Evolutionary conservation across 441 rosid species (phyloP).

Genomic region (Brassica hybrid): DNA sequence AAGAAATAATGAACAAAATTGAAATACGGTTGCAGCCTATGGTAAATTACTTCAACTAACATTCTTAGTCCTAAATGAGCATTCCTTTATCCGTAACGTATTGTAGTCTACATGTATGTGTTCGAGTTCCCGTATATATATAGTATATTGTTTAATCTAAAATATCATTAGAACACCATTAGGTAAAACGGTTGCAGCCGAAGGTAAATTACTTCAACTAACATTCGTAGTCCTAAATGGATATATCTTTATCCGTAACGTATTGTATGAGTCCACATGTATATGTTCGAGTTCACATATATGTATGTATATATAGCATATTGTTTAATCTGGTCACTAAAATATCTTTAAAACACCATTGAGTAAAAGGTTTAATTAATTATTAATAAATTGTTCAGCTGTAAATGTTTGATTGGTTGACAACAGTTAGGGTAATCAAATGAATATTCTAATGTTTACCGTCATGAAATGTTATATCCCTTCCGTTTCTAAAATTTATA

Average conservation of each 20-base stretch:
- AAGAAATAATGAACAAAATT: constrained; percentile 3
- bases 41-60: constrained; percentile 38
- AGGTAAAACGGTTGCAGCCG: constrained; percentile 32
- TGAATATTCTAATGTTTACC: too few relatives aligned
- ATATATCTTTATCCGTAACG: constrained; percentile 7
- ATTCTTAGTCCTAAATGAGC: constrained; percentile 28
- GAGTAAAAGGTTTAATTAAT: too few relatives aligned
- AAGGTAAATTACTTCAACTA: constrained; percentile 35
- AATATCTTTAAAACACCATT: too few relatives aligned
- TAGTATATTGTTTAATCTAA: too few relatives aligned
- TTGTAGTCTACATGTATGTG: constrained; percentile 5
- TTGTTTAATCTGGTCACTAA: too few relatives aligned
- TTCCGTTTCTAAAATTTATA: too few relatives aligned
- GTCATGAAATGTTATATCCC: too few relatives aligned
- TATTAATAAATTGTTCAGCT: too few relatives aligned
- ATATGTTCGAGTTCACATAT: constrained; percentile 3
- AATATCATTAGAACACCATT: too few relatives aligned
- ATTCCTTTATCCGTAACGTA: constrained; percentile 9
- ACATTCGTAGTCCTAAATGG: constrained; percentile 33
- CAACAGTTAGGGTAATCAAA: too few relatives aligned
- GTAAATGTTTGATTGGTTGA: too few relatives aligned
- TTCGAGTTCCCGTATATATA: constrained; percentile 1
- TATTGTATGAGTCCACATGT: constrained; percentile 10
- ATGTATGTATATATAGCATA: not conserved
- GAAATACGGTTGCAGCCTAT: constrained; percentile 42